phyloP scores from a whole-genome alignment of 1,284 basidiomycete genomes.

The Phaffia rhodozyma region DNA sequence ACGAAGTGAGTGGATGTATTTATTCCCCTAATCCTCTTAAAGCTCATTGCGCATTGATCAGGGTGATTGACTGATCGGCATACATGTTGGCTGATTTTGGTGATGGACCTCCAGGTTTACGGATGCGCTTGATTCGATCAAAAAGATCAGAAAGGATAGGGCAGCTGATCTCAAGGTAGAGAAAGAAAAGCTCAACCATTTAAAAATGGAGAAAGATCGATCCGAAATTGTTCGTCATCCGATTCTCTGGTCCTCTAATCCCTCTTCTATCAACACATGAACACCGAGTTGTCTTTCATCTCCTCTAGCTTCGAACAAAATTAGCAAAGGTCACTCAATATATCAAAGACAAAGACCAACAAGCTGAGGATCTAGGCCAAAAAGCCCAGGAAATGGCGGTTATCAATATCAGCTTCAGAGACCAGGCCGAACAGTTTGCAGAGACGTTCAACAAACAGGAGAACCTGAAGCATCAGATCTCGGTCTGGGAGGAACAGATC shows the following conservation, averaged over 20 bases:
- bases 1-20: slow-evolving; percentile 51
- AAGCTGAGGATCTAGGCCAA: slow-evolving; percentile 58
- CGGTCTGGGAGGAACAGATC: slow-evolving; percentile 51
- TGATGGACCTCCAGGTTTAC: slow-evolving; percentile 54
- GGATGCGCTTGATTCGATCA: slow-evolving; percentile 91
- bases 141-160: slow-evolving; percentile 76
- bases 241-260: too few species aligned
- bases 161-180: slow-evolving; percentile 84
- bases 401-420: slow-evolving; percentile 69
- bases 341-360: slow-evolving; percentile 59
- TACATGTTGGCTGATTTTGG: neutral
- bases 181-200: slow-evolving; percentile 68
- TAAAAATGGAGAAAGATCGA: slow-evolving; percentile 73
- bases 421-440: slow-evolving; percentile 70
- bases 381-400: slow-evolving; percentile 55
- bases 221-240: slow-evolving; percentile 57
- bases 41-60: neutral
- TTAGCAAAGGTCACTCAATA: slow-evolving; percentile 48
- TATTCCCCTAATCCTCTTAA: neutral
- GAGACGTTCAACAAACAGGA: slow-evolving; percentile 67
- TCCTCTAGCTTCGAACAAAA: slow-evolving; percentile 27
- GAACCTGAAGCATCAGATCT: slow-evolving; percentile 53
- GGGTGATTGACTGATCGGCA: too few species aligned
- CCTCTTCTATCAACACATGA: too few species aligned
- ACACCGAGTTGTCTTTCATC: neutral